Conservation (phyloP, 495 filamentous ascomycete species). For the Neurospora sp. region DNA sequence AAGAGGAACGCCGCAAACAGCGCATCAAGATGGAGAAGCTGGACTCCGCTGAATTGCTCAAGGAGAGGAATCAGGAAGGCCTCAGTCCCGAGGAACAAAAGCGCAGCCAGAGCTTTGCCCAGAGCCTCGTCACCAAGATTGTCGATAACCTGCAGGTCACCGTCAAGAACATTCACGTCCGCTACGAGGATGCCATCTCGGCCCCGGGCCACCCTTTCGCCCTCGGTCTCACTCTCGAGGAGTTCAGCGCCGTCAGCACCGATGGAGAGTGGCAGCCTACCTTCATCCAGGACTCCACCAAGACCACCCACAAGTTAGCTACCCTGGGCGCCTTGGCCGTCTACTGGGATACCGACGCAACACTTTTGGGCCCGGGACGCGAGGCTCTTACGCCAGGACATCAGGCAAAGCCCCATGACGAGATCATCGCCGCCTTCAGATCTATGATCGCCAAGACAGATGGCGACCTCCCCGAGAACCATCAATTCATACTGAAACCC, state of each 20-base stretch:
- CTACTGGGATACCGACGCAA: conserved; percentile 95
- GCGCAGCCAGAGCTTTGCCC: conserved; percentile 91
- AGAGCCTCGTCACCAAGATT: conserved; percentile 88
- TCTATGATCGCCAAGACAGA: conserved; percentile 65
- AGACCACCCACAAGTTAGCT: conserved; percentile 83
- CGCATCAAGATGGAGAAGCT: conserved; percentile 94
- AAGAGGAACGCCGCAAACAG: conserved; percentile 75
- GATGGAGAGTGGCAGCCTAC: conserved; percentile 88
- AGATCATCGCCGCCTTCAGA: conserved; percentile 65
- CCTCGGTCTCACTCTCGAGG: conserved; percentile 79
- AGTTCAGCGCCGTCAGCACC: conserved; percentile 93
- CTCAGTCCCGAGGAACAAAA: conserved; percentile 91
- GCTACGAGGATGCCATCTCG: conserved; percentile 95
- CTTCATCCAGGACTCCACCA: conserved; percentile 77
- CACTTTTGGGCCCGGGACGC: conserved; percentile 68
- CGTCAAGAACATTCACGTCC: conserved; percentile 94
- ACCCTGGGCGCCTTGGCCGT: conserved; percentile 78
- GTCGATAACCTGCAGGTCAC: conserved; percentile 96
- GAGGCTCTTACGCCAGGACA: conserved; percentile 51
- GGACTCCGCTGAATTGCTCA: conserved; percentile 87
- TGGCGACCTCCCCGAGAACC: conserved; percentile 37
- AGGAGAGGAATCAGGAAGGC: conserved; percentile 83
- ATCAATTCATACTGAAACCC: conserved; percentile 92
- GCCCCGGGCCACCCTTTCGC: conserved; percentile 93
- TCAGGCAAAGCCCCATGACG: conserved; percentile 45